phyloP scores from a whole-genome alignment of 495 filamentous ascomycete genomes.

The Penicillium fimorum region DNA sequence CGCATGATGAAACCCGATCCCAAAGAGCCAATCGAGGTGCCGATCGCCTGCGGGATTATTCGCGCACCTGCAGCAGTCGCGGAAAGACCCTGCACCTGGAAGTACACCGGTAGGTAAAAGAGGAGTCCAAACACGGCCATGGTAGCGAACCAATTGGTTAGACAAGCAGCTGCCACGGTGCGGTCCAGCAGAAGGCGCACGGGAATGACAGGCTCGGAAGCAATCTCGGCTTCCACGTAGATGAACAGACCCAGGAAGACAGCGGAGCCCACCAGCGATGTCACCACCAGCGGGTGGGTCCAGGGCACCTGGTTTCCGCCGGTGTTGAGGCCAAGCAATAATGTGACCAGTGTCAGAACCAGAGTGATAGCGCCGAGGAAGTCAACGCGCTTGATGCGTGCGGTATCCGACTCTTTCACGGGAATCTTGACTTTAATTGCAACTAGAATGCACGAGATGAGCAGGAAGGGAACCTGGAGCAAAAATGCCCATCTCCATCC shows the following conservation, averaged over 20 bases:
- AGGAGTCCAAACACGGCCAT: conserved; percentile 55
- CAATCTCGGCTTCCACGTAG: conserved; percentile 64
- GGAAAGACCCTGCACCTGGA: conserved; percentile 71
- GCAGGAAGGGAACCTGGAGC: conserved; percentile 66
- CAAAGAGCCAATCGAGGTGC: conserved; percentile 69
- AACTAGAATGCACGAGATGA: conserved; percentile 65
- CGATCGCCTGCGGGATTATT: conserved; percentile 64
- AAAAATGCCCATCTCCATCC: conserved; percentile 80
- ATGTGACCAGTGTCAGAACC: conserved; percentile 64
- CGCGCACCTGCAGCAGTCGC: conserved; percentile 68
- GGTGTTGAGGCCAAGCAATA: conserved; percentile 78
- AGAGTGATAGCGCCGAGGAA: conserved; percentile 72
- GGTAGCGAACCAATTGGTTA: conserved; percentile 70
- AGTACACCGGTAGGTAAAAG: conserved; percentile 81
- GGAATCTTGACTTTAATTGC: conserved; percentile 70
- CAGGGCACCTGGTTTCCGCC: conserved; percentile 85
- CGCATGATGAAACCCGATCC: conserved; percentile 74
- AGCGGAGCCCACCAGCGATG: conserved; percentile 62
- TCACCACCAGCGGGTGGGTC: conserved; percentile 76
- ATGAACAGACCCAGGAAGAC: conserved; percentile 54
- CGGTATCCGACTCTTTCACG: conserved; percentile 61
- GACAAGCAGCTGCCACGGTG: conserved; percentile 70
- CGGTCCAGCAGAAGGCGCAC: conserved; percentile 71
- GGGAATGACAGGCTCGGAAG: conserved; percentile 79
- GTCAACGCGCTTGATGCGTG: conserved; percentile 71